Evolutionary conservation across 192 early-diverging fungal genomes (phyloP), one percentile per base, ranked within the genome.

Genomic region (Umbelopsis sp.): DNA sequence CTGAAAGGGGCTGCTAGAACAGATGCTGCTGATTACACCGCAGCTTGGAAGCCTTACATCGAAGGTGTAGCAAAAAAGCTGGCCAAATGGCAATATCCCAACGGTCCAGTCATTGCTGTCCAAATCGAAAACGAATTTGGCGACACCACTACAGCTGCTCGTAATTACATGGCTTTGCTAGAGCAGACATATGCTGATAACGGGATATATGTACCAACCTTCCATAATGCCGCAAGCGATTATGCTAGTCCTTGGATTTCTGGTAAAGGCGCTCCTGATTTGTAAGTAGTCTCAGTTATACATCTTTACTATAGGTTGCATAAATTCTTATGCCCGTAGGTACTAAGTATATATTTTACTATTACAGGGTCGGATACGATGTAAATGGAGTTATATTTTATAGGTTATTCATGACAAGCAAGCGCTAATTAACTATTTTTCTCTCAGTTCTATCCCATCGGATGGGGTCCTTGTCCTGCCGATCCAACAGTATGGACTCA

Each of bases 101-200:
- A 80, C 41, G 91, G 91, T 7, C 91, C 89, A 55, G 81, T 94
- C 12, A 30, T 92, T 22, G 79, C 83, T n/a, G 75, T 93, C 10
- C 93, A 94, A 80, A 86, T 94, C 33, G 93, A 94, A 72, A 93
- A 94, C 78, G 86, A 92, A 25, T 79, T 86, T 20, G 65, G 65
- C 15, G 65, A 66, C 30, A 22, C 22, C 44, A 66, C n/a, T 3
- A 66, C 41, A 2, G 13, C 65, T 27, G n/a, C 65, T 47, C 65
- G 65, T 47, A 21, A 48, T 13, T 66, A 66, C 23, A 58, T 71
- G 46, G 69, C 16, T 33, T 23, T 61, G 33, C 13, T 71, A 25
- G 69, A 71, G 33, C 6, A 71, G 8, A 22, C 49, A 0, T 71
- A 71, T 30, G 15, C 20, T 9, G 69, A 71, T 71, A 37, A 21